A percentile compares a stretch with the other conserved stretches of the same genome.
These are phyloP conservation scores for Hypoxylon rubiginosum DNA, from an alignment of 2,329 filamentous ascomycete species.

Conservation along the genomic window DNA sequence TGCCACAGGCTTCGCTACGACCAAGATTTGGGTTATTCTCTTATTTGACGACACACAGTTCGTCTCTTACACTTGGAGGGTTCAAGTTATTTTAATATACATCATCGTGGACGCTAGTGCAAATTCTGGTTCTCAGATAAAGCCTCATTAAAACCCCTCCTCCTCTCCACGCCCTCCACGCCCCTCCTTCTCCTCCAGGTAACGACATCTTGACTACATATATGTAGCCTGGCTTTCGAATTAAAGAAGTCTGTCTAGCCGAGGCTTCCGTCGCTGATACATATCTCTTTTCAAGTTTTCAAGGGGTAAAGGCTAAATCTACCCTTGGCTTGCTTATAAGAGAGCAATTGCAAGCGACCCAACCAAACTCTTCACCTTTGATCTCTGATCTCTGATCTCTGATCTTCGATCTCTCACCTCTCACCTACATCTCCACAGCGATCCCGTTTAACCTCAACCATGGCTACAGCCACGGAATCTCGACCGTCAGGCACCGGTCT, in stretches of 20 bases:
- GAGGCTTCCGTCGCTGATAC: constrained; percentile 19
- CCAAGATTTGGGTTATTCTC: background rate
- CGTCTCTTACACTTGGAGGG: background rate
- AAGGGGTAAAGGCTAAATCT: background rate
- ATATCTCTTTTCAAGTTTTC: constrained; percentile 4
- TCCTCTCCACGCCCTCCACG: too few relatives aligned
- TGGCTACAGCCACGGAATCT: constrained; percentile 56
- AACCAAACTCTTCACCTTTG: background rate
- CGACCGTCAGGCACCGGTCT: background rate
- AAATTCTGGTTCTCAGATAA: constrained; percentile 30
- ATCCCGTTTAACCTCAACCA: constrained; percentile 50
- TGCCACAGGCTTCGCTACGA: constrained; percentile 14
- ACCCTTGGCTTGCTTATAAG: background rate
- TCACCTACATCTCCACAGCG: background rate
- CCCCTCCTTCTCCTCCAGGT: background rate
- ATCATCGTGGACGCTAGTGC: constrained; percentile 15
- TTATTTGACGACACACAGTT: background rate
- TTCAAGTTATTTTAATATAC: background rate
- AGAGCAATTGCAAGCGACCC: constrained; percentile 14
- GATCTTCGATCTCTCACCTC: background rate
- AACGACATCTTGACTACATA: constrained; percentile 4
- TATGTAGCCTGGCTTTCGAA: constrained; percentile 5
- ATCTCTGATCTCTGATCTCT: background rate
- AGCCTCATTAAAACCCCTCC: constrained; percentile 41
- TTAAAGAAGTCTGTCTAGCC: constrained; percentile 17